Evolutionary conservation across 148 eudicot species (phyloP), one percentile per base, ranked within the genome.

Genomic region (Selenicereus undatus): DNA sequence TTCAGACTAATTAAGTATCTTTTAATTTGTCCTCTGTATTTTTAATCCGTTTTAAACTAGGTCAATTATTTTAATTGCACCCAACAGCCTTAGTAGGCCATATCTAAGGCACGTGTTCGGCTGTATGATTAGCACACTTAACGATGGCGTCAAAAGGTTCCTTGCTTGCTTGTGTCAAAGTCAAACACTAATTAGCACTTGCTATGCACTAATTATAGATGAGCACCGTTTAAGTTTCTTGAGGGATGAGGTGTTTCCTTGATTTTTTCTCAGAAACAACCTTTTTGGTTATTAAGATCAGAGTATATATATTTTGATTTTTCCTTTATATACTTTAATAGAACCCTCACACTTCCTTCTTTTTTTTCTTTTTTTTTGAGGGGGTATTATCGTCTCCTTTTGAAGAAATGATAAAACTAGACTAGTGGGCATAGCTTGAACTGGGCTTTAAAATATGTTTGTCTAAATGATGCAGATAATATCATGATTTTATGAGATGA

Each of bases 71-170:
- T 75, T 73, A 26, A 48, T 48, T 22, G 17, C 39, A 24, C 24
- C 65, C 65, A 26, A n/a, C 39, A 17, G 39, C 10, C 64, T 54
- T 77, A 26, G 54, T 60, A 56, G 56, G 77, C 27, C 72, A 80
- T 80, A 73, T 24, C 82, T 73, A 18, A 58, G 77, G 71, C 82
- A 80, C 82, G 42, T 80, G 82, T 24, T 51, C 14, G 56, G 66
- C 78, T 29, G 78, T 80, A 52, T 48, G 69, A 51, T 74, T 18
- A 74, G 21, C 79, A 52, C 74, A 32, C 36, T 18, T 51, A 81
- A 68, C 79, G 75, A 69, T 68, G 74, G 75, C 39, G 51, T 81
- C 62, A 68, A 68, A 64, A 35, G 24, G 5, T 56, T 30, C 76
- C 16, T 54, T 56, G 70, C 78, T 62, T 81, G 78, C 79, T 22